Evolutionary conservation across 2,329 filamentous ascomycete genomes (phyloP), one percentile per base, ranked within the genome.

Genomic region (Calonectria leucothoes): DNA sequence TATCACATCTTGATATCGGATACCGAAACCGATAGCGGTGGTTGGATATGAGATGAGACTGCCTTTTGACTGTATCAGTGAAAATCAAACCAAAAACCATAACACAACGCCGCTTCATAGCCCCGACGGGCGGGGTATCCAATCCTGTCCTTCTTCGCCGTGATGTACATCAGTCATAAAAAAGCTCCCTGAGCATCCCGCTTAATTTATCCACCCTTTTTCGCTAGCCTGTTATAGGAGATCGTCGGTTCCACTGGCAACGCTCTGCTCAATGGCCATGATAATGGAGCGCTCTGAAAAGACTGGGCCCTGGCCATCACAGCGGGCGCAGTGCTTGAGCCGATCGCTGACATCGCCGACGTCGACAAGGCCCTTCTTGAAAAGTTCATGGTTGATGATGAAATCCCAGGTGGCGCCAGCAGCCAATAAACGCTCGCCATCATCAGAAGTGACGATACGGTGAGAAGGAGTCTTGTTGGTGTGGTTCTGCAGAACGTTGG

Each of bases 331-430:
- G 23, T 89, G 88, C 86, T 95, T 96, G 67, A 98, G 86, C 15
- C 92, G 88, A 81, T 97, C 94, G 82, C 93, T 95, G 37, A 98
- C 94, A 82, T 94, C 90, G 45, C 89, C 93, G 15, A 98, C 92
- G 83, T 98, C 94, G 31, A 98, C 93, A 25, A 94, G 87, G 0
- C 95, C 95, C 59, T 90, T 89, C 82, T 92, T 91, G 82, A 94
- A 97, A 11, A 95, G 85, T 8, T 94, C 91, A 83, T 98, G 95
- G 67, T 87, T 89, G 81, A 97, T 94, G 73, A 98, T 97, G 68
- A 95, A 88, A 80, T 98, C 96, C 96, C 96, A 98, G 0, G 95
- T 93, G 2, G 95, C 94, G 23, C 93, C 93, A 0, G 93, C 93
- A 45, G 93, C 93, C 8, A 97, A 87, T 17, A 97, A 85, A 35